Conservation (phyloP, 2,329 filamentous ascomycete genomes). For the Talaromyces sp. region DNA sequence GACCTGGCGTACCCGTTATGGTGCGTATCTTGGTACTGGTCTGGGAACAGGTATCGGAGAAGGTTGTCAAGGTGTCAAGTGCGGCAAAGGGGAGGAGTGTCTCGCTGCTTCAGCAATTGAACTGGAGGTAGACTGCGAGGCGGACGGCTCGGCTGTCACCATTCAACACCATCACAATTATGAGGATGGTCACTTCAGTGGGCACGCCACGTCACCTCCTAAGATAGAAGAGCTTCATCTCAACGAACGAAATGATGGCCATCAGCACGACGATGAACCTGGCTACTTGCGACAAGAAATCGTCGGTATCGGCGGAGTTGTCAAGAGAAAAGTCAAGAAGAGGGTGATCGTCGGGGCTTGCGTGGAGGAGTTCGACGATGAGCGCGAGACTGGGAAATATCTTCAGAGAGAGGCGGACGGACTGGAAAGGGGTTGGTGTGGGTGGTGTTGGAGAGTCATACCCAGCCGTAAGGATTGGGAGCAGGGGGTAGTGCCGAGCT, state of each 20-base stretch:
- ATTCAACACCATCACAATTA: conserved; percentile 27
- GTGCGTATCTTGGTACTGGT: conserved; percentile 69
- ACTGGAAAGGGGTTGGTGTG: conserved; percentile 76
- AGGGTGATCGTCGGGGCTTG: conserved; percentile 77
- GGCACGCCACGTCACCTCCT: not conserved
- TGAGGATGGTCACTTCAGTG: conserved; percentile 7
- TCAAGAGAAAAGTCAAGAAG: conserved; percentile 84
- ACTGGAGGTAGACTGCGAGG: conserved; percentile 80
- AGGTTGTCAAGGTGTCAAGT: conserved; percentile 82
- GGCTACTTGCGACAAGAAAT: conserved; percentile 86
- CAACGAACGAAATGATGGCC: conserved; percentile 14
- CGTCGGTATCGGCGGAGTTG: conserved; percentile 80
- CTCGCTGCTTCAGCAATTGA: conserved; percentile 73
- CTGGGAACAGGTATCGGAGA: conserved; percentile 85
- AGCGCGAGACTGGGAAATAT: conserved; percentile 62
- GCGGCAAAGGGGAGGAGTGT: conserved; percentile 73
- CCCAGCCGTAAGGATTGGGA: conserved; percentile 44
- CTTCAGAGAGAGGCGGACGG: conserved; percentile 69
- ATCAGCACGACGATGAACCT: conserved; percentile 45
- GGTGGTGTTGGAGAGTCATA: conserved; percentile 80
- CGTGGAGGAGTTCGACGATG: conserved; percentile 82
- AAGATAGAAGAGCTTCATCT: conserved; percentile 3
- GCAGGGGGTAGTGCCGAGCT: not conserved
- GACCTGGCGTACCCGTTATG: conserved; percentile 85
- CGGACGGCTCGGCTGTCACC: conserved; percentile 62